Evolutionary conservation across 1,284 basidiomycete species (phyloP).

Genomic region (Cryptococcus wingfieldii): DNA sequence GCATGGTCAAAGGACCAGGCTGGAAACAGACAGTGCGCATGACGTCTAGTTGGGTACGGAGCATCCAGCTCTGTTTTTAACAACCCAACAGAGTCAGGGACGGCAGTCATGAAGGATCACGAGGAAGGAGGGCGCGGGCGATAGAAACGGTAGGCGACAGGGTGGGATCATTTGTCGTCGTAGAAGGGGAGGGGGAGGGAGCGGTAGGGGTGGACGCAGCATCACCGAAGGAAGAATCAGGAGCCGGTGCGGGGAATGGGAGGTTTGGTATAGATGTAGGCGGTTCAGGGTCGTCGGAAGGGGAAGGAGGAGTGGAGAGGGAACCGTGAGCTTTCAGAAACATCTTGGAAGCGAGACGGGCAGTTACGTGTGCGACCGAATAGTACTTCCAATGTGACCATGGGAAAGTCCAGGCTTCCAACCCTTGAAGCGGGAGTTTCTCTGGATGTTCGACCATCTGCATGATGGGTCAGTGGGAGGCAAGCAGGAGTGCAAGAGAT

Average conservation of each 20-base stretch:
- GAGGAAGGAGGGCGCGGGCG: neutral
- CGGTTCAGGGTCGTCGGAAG: neutral
- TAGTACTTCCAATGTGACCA: constrained; percentile 49
- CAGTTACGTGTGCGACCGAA: constrained; percentile 43
- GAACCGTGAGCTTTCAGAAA: constrained; percentile 38
- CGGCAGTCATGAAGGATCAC: neutral
- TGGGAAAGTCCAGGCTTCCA: constrained; percentile 35
- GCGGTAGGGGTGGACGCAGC: neutral
- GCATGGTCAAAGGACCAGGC: constrained; percentile 35
- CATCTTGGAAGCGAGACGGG: constrained; percentile 15
- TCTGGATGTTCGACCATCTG: constrained; percentile 33
- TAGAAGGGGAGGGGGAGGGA: neutral
- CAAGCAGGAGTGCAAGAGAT: neutral
- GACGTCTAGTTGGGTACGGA: constrained; percentile 40
- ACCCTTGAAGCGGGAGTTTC: constrained; percentile 28
- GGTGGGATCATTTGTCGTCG: neutral
- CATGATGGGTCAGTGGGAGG: neutral
- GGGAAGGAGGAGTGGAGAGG: constrained; percentile 15
- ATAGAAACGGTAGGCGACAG: neutral
- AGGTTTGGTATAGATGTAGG: neutral
- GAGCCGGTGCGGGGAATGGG: neutral
- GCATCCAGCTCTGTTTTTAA: constrained; percentile 27
- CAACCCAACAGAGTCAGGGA: neutral
- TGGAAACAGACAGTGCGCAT: constrained; percentile 41
- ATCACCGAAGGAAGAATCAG: neutral